Evolutionary conservation across 139 green algal species (phyloP), one percentile per base, ranked within the genome.

Genomic region (Haematococcus sp.): DNA sequence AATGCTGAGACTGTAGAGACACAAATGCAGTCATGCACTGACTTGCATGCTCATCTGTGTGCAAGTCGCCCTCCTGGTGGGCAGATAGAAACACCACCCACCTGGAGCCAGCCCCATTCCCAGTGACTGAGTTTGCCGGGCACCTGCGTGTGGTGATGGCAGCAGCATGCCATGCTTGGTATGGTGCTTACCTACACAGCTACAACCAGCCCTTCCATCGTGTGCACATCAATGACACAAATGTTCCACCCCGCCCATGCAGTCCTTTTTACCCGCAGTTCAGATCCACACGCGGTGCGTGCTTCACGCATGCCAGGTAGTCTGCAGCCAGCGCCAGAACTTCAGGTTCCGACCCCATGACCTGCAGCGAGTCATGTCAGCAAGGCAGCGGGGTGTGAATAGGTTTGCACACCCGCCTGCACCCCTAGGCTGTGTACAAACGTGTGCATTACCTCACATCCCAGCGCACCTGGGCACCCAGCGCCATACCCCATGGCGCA

Each of bases 281-380:
- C 1, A 93, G 77, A 75, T 93, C 86, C 22, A 94, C 74, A 2
- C 86, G 69, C 22, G 89, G 88, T 4, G 89, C 86, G 20, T 76
- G 55, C 68, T 63, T 75, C 4, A 61, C 44, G 30, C 54, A 11
- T 0, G 85, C 70, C 40, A 93, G 77, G 33, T 73, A 32, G 5
- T 59, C 13, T 2, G 87, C 84, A 32, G 88, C 83, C 44, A 78
- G 20, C 9, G 58, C 83, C 63, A 91, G 67, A 25, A 90, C 31
- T 44, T 82, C 66, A 1, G 76, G 61, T 28, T 78, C 70, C 46
- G 70, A 83, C 7, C 85, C 86, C 88, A 93, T 93, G 34, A 93
- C 51, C 74, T 93, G 88, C 13, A n/a, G 28, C 17, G 25, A 63
- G 23, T 25, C 16, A 31, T 31, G 54, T 63, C 19, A 54, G 44